phyloP scores from a whole-genome alignment of 257 asterid species.

The Gentiana macrophylla region DNA sequence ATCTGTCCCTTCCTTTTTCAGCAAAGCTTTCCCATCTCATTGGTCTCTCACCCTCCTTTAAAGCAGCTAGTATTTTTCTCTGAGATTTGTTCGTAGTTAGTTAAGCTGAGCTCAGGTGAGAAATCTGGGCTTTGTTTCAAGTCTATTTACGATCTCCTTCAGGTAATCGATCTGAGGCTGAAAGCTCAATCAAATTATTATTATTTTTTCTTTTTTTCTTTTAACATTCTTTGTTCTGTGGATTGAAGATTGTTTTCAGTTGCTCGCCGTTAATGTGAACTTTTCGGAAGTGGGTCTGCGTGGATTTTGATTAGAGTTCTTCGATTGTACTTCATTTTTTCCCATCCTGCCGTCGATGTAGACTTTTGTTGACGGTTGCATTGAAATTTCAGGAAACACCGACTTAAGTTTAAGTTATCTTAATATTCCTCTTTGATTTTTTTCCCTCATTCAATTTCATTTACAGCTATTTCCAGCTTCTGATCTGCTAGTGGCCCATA shows the following conservation, averaged over 20 bases:
- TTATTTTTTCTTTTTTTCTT: background rate
- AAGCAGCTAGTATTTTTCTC: conserved; percentile 8
- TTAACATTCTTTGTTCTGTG: background rate
- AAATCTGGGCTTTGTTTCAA: conserved; percentile 8
- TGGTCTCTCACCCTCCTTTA: conserved; percentile 1
- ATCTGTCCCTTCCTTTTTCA: background rate
- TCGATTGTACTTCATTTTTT: background rate
- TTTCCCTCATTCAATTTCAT: background rate
- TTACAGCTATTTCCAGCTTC: background rate
- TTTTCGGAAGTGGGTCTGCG: conserved; percentile 1
- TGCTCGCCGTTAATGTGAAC: background rate
- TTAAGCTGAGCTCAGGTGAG: conserved; percentile 21
- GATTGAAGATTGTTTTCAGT: background rate
- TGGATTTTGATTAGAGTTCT: conserved; percentile 11
- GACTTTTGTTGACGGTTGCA: conserved; percentile 12
- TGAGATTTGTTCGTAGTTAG: conserved; percentile 17
- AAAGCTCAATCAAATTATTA: conserved; percentile 1
- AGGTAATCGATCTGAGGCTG: conserved; percentile 9
- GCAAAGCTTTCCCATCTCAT: conserved; percentile 6
- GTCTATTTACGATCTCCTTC: conserved; percentile 19
- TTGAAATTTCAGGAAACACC: conserved; percentile 1
- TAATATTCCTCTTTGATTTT: background rate
- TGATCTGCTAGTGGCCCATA: background rate
- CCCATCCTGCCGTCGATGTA: conserved; percentile 5
- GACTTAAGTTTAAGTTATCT: too few relatives aligned